Base-by-base conservation (phyloP, 2,329 filamentous ascomycete species). In the Lecanosticta acicola region DNA sequence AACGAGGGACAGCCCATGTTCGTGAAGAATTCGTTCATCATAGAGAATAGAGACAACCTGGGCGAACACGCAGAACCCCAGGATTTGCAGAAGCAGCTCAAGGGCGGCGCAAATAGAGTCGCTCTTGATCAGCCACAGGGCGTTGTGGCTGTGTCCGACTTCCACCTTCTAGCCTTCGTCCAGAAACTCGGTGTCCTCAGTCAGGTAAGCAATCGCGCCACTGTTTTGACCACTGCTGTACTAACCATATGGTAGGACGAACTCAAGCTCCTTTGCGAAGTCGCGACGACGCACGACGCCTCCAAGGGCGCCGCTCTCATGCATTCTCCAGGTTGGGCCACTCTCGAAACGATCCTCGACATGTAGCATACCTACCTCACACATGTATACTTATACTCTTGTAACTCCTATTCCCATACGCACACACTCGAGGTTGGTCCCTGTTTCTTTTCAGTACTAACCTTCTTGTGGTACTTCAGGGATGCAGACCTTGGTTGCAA, bases 241-340 rank as follows among this genome's bases (percentile, higher is more conserved):
- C 50, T 49, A 39, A 51, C 49, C 58, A 45, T 41, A 43, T 50
- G 59, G 45, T 61, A 98, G 94, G 87, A 95, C 52, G 93, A 98
- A 72, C 85, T 93, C 70, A 72, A 80, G 8, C 78, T 96, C 41
- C 79, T 97, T 45, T 94, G 87, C 72, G 85, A 83, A 59, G 85
- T 94, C 43, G 91, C 90, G 18, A 85, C 82, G 35, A 80, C 80
- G 49, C 86, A 91, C 64, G 86, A 94, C 67, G 77, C 87, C 46
- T 80, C 84, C 51, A 86, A 94, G 58, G 84, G 83, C 50, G 83
- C 88, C 64, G 84, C 93, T 65, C 78, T 98, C 58, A 81, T 89
- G 69, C 84, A 88, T 59, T 90, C 85, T 59, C 79, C 84, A 64
- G 93, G 93, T 63, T 98, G 93, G 93, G 86, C 90, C 68, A 97